Base-by-base conservation (phyloP, 176 grass and related monocot genomes). In the Metroxylon sagu region DNA sequence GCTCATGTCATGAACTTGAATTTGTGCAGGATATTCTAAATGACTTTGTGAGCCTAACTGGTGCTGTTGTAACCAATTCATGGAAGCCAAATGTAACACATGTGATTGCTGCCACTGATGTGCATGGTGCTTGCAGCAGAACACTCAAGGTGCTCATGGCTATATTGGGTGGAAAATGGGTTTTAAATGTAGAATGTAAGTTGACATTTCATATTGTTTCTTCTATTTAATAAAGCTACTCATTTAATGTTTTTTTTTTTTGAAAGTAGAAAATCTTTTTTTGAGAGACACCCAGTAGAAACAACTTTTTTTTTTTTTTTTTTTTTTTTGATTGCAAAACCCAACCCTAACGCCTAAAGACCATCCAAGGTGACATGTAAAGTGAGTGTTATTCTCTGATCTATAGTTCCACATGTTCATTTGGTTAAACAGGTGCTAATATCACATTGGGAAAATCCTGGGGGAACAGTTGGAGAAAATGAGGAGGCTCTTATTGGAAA, bases 71-170 rank as follows among this genome's bases (percentile, higher is more conserved):
- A 71, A 88, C 71, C 51, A 81, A 74, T 19, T 68, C 16, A 35
- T 97, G 93, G 93, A 82, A 81, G 31, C 55, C 78, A 1, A 71
- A 80, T 56, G 81, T 88, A 63, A 91, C 87, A 6, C 87, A 97
- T 75, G 70, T 97, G 67, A 82, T 97, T 29, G 87, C 87, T 75
- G 82, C 62, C 61, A 92, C 84, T 0, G 76, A 97, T 67, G 80
- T 82, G 71, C 53, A 26, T 43, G 81, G 84, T 21, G 81, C 83
- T 62, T 97, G 84, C 59, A 62, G 69, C 15, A 85, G 93, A 80
- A 91, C 93, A 76, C 84, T 91, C 1, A 97, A 97, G 64, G 71
- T 97, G 72, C 87, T 97, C 48, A 85, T 97, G 93, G 87, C 93
- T 59, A 92, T 88, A 72, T 61, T 97, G 60, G 29, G 81, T 70